These are phyloP conservation scores for Trichaptum fuscoviolaceum DNA, from an alignment of 768 basidiomycete genomes.

Conservation along the genomic window DNA sequence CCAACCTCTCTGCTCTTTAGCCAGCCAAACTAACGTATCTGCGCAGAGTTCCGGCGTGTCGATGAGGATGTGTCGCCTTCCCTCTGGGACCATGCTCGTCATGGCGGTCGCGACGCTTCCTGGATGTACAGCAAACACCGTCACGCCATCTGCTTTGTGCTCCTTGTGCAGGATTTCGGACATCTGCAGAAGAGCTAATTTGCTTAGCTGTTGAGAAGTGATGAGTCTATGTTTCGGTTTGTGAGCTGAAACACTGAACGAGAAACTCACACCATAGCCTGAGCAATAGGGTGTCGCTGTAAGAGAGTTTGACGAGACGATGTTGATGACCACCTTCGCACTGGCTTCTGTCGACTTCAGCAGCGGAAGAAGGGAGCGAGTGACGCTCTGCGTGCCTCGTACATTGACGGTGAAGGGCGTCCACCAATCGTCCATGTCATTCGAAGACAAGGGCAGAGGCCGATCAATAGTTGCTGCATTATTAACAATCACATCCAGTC, in stretches of 20 bases:
- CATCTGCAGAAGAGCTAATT: not conserved
- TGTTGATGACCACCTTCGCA: conserved; percentile 7
- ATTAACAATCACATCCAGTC: conserved; percentile 18
- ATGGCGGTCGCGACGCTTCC: conserved; percentile 15
- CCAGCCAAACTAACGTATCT: conserved; percentile 9
- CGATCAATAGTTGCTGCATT: conserved; percentile 10
- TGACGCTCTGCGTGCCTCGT: conserved; percentile 18
- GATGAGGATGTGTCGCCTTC: conserved; percentile 7
- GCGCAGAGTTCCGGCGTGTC: conserved; percentile 9
- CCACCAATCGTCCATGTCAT: conserved; percentile 21
- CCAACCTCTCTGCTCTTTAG: conserved; percentile 9
- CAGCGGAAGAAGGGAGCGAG: conserved; percentile 15
- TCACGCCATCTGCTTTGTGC: not conserved
- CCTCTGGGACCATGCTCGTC: conserved; percentile 1
- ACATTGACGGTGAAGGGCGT: conserved; percentile 19
- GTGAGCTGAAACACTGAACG: not conserved
- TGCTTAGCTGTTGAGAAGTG: not conserved
- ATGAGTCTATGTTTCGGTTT: no score
- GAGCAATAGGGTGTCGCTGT: not conserved
- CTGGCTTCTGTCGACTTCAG: conserved; percentile 5
- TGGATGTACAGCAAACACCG: not conserved
- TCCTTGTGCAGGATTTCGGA: not conserved
- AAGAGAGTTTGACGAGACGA: not conserved
- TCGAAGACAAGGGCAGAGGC: not conserved
- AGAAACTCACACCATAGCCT: not conserved